These are phyloP conservation scores for Macadamia tetraphylla DNA, from an alignment of 164 flowering plant species.

Conservation along the genomic window DNA sequence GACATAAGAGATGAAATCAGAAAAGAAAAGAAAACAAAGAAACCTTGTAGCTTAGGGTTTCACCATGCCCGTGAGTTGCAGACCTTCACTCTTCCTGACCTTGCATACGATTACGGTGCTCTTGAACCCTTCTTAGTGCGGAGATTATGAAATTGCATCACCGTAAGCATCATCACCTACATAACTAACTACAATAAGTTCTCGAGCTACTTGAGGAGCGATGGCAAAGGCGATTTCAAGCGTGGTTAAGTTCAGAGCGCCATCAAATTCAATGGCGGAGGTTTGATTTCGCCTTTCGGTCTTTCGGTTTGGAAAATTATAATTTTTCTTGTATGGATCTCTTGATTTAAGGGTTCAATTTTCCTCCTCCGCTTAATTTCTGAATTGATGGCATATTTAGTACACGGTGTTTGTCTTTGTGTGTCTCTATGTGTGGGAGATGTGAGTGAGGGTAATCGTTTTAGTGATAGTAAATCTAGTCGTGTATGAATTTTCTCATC, in stretches of 20 bases:
- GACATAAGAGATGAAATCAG: no score
- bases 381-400: no score
- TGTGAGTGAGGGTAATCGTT: no score
- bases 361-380: no score
- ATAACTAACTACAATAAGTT: conserved; percentile 78
- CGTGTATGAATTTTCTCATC: no score
- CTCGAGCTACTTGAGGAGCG: conserved; percentile 80
- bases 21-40: no score
- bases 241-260: conserved; percentile 26
- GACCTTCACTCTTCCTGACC: conserved; percentile 81
- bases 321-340: no score
- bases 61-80: conserved; percentile 42
- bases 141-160: conserved; percentile 95
- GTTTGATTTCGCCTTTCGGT: conserved; percentile 21
- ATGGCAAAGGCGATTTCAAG: conserved; percentile 4
- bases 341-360: no score
- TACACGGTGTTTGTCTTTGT: no score
- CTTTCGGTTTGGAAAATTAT: no score
- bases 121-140: conserved; percentile 88
- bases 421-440: no score
- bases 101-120: conserved; percentile 83
- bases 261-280: conserved; percentile 99
- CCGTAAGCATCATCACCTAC: conserved; percentile 94
- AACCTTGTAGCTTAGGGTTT: conserved; percentile 12
- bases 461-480: no score